Evolutionary conservation across 345 rosid genomes (phyloP), one percentile per base, ranked within the genome.

Genomic region (Tarenaya hassleriana): DNA sequence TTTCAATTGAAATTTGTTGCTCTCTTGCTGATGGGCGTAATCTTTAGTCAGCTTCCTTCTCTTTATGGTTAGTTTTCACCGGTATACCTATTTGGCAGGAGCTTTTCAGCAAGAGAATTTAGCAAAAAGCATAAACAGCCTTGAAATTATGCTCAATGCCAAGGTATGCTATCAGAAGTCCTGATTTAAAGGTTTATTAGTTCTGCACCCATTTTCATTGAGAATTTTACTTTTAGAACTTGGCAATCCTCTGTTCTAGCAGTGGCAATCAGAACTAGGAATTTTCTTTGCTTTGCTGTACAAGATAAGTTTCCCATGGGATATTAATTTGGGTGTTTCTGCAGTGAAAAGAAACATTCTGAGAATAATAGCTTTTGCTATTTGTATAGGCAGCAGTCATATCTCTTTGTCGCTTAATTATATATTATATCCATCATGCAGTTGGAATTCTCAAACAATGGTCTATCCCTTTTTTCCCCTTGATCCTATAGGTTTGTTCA

Each of bases 91-190:
- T 38, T 59, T 76, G 73, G 64, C 94, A 91, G 98, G 89, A 69
- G 83, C 96, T 58, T 82, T 92, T 54, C 75, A 68, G 48, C 63
- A 58, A 64, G 77, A 56, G 50, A 82, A 67, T 74, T 77, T 91
- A 72, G 64, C 92, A 9, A 84, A 68, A 71, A 72, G 80, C 85
- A 84, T 91, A 61, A 91, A 91, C 50, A 86, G 95, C 71, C 88
- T 91, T 32, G 98, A 91, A 77, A 62, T 69, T n/a, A 62, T 91
- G 71, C 94, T 91, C 58, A 55, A 84, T 67, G 96, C 96, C 62
- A 91, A 86, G 98, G 98, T 91, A 63, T 53, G 81, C 41, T 29
- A 39, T 10, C 45, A 11, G 15, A 50, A 21, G 38, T 52, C 20
- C 43, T 19, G 29, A 2, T 24, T 24, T 5, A 24, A 24, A 5